Conservation (phyloP, 1,284 basidiomycete species). For the Tilletiopsis washingtonensis region DNA sequence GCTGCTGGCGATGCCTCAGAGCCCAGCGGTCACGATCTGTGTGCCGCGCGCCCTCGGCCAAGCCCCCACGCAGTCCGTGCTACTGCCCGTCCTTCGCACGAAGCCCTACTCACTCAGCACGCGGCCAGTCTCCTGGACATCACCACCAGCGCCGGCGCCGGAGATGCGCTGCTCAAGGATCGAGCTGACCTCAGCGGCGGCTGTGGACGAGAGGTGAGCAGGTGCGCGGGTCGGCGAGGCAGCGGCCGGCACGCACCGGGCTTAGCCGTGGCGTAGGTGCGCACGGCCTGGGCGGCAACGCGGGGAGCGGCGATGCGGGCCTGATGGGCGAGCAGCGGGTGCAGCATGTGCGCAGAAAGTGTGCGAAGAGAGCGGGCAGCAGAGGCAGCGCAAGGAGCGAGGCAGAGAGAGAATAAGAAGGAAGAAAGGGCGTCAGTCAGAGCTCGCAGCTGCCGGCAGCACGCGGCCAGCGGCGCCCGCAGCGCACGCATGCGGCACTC, state of each 20-base stretch:
- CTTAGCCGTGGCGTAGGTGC: conserved; percentile 91
- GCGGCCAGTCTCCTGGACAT: conserved; percentile 97
- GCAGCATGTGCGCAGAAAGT: neutral
- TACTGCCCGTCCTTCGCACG: no score
- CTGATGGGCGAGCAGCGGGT: conserved; percentile 26
- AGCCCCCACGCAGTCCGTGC: no score
- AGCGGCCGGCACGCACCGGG: conserved; percentile 59
- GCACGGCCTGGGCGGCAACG: conserved; percentile 27
- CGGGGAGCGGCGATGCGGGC: conserved; percentile 54
- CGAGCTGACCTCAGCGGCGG: conserved; percentile 96
- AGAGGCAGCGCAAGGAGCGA: no score
- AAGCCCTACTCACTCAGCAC: conserved; percentile 86
- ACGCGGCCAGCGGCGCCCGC: neutral
- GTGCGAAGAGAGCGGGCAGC: no score
- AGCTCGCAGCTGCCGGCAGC: no score
- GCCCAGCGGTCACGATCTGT: no score
- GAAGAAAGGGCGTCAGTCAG: neutral
- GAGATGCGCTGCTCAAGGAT: conserved; percentile 98
- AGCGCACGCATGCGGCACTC: conserved; percentile 5
- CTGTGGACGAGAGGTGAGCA: conserved; percentile 52
- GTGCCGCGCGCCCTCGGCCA: no score
- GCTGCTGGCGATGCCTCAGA: no score
- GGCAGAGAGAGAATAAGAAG: no score
- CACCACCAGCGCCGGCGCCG: conserved; percentile 77
- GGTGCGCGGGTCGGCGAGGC: no score